These are phyloP conservation scores for Camellia oleifera DNA, from an alignment of 179 eudicot genomes.

Conservation along the genomic window DNA sequence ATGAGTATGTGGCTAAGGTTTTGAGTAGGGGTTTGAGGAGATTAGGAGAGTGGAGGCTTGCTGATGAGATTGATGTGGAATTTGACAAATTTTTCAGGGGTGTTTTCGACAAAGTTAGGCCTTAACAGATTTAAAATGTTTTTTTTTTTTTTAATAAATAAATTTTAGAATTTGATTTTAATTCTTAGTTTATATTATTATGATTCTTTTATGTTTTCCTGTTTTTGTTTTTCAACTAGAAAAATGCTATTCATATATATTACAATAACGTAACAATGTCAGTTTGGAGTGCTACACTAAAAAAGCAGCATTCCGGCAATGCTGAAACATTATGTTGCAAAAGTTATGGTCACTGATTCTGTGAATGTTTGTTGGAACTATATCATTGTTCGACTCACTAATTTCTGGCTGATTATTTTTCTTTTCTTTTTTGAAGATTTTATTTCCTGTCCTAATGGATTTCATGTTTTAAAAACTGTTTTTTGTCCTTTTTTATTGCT, in stretches of 20 bases:
- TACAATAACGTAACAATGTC: too few species aligned
- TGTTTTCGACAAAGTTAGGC: slow-evolving; percentile 23
- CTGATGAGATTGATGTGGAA: slow-evolving; percentile 56
- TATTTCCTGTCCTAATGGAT: too few species aligned
- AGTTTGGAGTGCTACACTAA: background rate
- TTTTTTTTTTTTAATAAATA: too few species aligned
- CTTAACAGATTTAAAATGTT: slow-evolving; percentile 3
- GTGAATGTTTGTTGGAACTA: background rate
- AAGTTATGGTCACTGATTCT: background rate
- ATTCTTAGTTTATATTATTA: too few species aligned
- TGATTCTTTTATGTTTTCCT: too few species aligned
- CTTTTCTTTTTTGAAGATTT: background rate
- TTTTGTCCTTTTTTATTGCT: background rate
- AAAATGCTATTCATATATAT: too few species aligned
- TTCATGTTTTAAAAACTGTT: background rate
- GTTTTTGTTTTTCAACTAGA: too few species aligned
- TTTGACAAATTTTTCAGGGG: slow-evolving; percentile 34
- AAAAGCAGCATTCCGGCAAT: background rate
- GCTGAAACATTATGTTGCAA: background rate
- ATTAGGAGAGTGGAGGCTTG: slow-evolving; percentile 60
- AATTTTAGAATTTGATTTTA: background rate
- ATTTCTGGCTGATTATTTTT: background rate
- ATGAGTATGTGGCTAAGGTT: slow-evolving; percentile 76
- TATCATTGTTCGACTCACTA: background rate
- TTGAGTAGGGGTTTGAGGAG: slow-evolving; percentile 69